Evolutionary conservation across 2,329 filamentous ascomycete genomes (phyloP), one percentile per base, ranked within the genome.

Genomic region (Hymenoscyphus occultus): DNA sequence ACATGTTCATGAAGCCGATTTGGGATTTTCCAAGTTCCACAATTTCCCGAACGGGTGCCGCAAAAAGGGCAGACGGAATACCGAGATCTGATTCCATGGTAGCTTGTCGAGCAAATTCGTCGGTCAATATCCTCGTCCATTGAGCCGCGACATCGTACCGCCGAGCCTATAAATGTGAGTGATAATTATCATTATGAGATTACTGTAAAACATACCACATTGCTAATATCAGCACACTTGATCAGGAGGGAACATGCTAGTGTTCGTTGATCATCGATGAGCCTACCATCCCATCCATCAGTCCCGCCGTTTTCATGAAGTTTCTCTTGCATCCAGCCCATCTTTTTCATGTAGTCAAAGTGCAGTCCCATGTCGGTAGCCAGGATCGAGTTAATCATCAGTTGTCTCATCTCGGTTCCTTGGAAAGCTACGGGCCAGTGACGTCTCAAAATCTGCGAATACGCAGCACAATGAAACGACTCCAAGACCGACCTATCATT

Each of bases 211-310:
- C 91, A 77, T 84, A 94, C 91, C 76, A 98, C 95, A 76, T 99
- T 99, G 80, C 94, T 97, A 74, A 99, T 98, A 77, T 99, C 95
- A 48, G 95, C 95, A 76, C 95, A 98, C 77, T 99, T 99, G 79
- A 99, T 97, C 65, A 99, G 80, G 64, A 99, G 80, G 14, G 93
- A 93, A 78, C 95, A 98, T n/a, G 90, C 82, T 58, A 98, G 79
- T 10, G 91, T 87, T 70, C 89, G 90, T 70, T 93, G 86, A 71
- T 93, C 90, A 67, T 95, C 89, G 12, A 89, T 76, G 70, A 90
- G 84, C 70, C 93, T 90, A 5, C 85, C 86, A 66, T 89, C 90
- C 93, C 92, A 97, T 9, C 85, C 85, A 64, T 92, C 87, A 4
- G 86, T 84, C 60, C 82, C 83, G 64, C 87, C 82, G 70, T 87